phyloP scores from a whole-genome alignment of 176 grass and related monocot genomes.

The Poa annua region DNA sequence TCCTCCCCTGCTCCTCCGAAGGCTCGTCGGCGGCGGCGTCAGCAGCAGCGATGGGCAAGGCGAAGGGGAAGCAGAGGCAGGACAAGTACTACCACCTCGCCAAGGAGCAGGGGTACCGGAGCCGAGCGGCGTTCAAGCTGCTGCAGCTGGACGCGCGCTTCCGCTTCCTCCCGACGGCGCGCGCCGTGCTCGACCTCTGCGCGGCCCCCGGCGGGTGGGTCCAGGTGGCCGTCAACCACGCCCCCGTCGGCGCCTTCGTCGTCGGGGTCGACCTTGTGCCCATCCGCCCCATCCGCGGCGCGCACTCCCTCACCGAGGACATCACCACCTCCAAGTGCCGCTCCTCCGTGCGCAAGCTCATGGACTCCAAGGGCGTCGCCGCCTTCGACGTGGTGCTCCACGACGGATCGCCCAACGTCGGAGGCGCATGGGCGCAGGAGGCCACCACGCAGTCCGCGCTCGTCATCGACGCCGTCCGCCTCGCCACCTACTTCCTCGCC shows the following conservation, averaged over 20 bases:
- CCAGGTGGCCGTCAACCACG: slow-evolving; percentile 79
- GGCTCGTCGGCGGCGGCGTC: slow-evolving; percentile 25
- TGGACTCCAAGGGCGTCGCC: slow-evolving; percentile 68
- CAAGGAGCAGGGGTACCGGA: slow-evolving; percentile 92
- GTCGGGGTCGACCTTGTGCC: slow-evolving; percentile 83
- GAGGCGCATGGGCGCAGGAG: slow-evolving; percentile 89
- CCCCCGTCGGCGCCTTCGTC: slow-evolving; percentile 74
- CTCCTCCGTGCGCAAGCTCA: slow-evolving; percentile 66
- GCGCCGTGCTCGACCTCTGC: slow-evolving; percentile 89
- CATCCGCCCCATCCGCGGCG: slow-evolving; percentile 90
- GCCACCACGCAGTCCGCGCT: slow-evolving; percentile 80
- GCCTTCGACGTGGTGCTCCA: slow-evolving; percentile 88
- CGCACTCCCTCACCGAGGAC: slow-evolving; percentile 76
- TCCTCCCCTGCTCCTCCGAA: neutral
- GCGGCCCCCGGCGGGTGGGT: slow-evolving; percentile 93
- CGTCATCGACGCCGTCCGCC: slow-evolving; percentile 74
- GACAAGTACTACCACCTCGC: slow-evolving; percentile 94
- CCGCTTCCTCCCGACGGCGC: slow-evolving; percentile 82
- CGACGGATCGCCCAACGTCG: slow-evolving; percentile 93
- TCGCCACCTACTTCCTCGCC: slow-evolving; percentile 80
- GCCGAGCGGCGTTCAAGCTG: slow-evolving; percentile 88
- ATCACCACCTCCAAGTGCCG: slow-evolving; percentile 95
- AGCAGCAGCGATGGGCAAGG: slow-evolving; percentile 73
- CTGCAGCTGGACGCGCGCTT: slow-evolving; percentile 89
- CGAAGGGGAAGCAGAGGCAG: slow-evolving; percentile 87